These are phyloP conservation scores for Cymodocea nodosa DNA, from an alignment of 116 monocot species.

Conservation along the genomic window DNA sequence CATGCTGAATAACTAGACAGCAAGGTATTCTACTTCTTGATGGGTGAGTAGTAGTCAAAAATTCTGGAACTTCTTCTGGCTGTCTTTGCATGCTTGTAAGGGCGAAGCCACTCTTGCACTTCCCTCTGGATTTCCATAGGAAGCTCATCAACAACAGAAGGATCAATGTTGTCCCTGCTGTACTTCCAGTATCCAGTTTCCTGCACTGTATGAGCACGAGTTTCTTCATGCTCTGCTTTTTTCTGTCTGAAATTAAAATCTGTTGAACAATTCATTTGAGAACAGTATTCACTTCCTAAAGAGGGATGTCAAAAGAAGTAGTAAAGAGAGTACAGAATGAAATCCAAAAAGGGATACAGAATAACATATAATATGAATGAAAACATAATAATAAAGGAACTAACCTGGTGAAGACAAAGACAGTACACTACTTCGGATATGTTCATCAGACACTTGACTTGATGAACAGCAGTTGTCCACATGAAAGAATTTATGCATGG, in stretches of 20 bases:
- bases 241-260: background rate
- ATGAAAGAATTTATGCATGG: slow-evolving; percentile 5
- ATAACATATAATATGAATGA: background rate
- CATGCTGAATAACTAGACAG: no score
- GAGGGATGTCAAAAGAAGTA: background rate
- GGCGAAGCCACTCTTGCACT: slow-evolving; percentile 53
- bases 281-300: slow-evolving; percentile 6
- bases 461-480: background rate
- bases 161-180: slow-evolving; percentile 62
- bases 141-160: slow-evolving; percentile 67
- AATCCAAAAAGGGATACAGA: no score
- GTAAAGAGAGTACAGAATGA: background rate
- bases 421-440: background rate
- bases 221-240: background rate
- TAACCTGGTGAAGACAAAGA: background rate
- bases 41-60: slow-evolving; percentile 44
- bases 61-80: slow-evolving; percentile 37
- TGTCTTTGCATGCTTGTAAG: slow-evolving; percentile 35
- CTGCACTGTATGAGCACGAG: slow-evolving; percentile 5
- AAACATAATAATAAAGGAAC: background rate
- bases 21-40: slow-evolving; percentile 8
- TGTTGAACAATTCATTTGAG: background rate
- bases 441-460: background rate
- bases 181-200: slow-evolving; percentile 28
- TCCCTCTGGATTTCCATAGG: slow-evolving; percentile 75